A percentile compares a stretch with the other conserved stretches of the same genome.
These are phyloP conservation scores for Aspergillus homomorphus DNA, from an alignment of 495 filamentous ascomycete species.

Conservation along the genomic window DNA sequence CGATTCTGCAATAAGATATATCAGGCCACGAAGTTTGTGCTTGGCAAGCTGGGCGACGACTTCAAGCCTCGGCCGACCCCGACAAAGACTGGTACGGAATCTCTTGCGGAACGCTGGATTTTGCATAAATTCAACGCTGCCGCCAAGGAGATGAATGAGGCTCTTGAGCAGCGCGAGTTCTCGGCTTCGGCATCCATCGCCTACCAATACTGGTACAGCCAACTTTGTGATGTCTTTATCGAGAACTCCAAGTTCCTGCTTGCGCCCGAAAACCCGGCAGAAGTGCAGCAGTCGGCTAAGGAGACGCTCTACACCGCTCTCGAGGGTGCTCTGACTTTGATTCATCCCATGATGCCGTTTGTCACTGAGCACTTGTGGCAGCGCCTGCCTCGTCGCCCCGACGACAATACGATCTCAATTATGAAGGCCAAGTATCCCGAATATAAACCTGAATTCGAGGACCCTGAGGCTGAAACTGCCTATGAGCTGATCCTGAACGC, in stretches of 20 bases:
- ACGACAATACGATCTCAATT: slow-evolving; percentile 63
- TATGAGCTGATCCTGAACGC: slow-evolving; percentile 64
- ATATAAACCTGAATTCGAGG: slow-evolving; percentile 52
- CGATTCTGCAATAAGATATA: slow-evolving; percentile 93
- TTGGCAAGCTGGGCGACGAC: slow-evolving; percentile 70
- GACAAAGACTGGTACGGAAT: slow-evolving; percentile 61
- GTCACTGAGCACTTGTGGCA: slow-evolving; percentile 79
- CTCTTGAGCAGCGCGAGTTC: slow-evolving; percentile 70
- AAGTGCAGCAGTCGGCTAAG: slow-evolving; percentile 57
- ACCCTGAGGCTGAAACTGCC: slow-evolving; percentile 54
- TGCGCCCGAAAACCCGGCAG: slow-evolving; percentile 53
- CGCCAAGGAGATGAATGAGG: slow-evolving; percentile 69
- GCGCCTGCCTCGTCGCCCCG: slow-evolving; percentile 62
- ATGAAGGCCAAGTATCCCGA: slow-evolving; percentile 65
- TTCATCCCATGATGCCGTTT: slow-evolving; percentile 81
- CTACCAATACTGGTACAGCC: slow-evolving; percentile 68
- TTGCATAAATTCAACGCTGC: slow-evolving; percentile 73
- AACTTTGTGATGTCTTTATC: slow-evolving; percentile 66
- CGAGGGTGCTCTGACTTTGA: slow-evolving; percentile 62
- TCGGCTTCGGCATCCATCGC: slow-evolving; percentile 56
- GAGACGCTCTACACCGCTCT: slow-evolving; percentile 67
- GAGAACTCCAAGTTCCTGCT: slow-evolving; percentile 79
- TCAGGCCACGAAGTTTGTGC: slow-evolving; percentile 82
- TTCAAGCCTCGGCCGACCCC: slow-evolving; percentile 60
- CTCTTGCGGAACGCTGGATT: slow-evolving; percentile 80